Evolutionary conservation across 305 asterid species (phyloP), one percentile per base, ranked within the genome.

Genomic region (Fraxinus latifolia): DNA sequence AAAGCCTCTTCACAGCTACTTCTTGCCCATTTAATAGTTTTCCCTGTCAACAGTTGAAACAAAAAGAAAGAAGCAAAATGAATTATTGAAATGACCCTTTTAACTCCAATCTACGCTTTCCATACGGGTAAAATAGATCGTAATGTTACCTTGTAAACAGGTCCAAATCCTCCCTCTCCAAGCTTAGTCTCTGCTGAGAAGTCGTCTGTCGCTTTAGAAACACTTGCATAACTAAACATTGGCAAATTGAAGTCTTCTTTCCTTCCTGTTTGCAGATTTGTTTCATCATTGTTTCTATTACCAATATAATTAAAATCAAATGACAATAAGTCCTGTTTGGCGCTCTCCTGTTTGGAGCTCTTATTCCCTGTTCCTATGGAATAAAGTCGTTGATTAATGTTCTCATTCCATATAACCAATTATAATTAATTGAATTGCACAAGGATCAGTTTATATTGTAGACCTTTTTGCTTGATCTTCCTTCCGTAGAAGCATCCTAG

Each of bases 111-210:
- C 25, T 21, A 23, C 5, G 8, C 68, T 58, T 17, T 12, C 19
- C 32, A 60, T 29, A n/a, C 0, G 7, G 62, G 50, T 42, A 67
- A 58, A 15, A 50, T 50, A 15, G 21, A 7, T 50, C 8, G 7
- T 53, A 19, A 58, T 58, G 68, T 58, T 78, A 90, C 93, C 89
- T 88, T 88, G 86, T 90, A 90, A 32, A 89, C 90, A 5, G 90
- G 89, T 82, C 91, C 90, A 70, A 88, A 89, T 17, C 92, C 90
- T 44, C 90, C 90, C 83, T 88, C 87, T 77, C 92, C 91, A 1
- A 89, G 87, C 87, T 86, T 87, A 50, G 87, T 87, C 12, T 67
- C 58, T 0, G 79, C 50, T 39, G 92, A 87, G 36, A 87, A 87
- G 71, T 72, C 78, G 80, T 74, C 65, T 39, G 92, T 87, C 23